Evolutionary conservation across 495 filamentous ascomycete species (phyloP).

Genomic region (Penicillium coffeae): DNA sequence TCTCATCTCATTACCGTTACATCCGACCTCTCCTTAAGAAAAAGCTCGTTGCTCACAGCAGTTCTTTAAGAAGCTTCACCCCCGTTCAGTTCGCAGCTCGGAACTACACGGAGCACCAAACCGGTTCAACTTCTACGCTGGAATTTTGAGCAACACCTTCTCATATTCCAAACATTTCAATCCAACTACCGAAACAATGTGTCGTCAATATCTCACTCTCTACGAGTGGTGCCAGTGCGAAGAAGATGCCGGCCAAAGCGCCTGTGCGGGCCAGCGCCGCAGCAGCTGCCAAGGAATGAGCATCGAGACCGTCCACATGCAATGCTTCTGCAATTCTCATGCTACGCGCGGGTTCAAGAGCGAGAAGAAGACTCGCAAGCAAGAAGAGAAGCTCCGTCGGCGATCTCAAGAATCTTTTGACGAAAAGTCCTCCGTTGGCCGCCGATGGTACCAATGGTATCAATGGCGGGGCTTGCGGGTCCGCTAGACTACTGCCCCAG

Average conservation of each 20-base stretch:
- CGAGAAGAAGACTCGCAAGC: conserved; percentile 30
- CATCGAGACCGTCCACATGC: conserved; percentile 42
- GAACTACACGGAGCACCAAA: too few relatives aligned
- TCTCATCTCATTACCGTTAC: not conserved
- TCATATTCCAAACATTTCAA: not conserved
- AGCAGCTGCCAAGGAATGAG: conserved; percentile 33
- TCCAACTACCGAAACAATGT: conserved; percentile 26
- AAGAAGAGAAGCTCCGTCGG: conserved; percentile 22
- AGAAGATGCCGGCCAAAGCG: conserved; percentile 33
- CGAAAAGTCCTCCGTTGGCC: conserved; percentile 28
- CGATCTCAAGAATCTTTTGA: conserved; percentile 24
- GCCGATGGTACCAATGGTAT: conserved; percentile 34
- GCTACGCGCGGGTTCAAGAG: conserved; percentile 36
- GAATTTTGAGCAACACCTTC: too few relatives aligned
- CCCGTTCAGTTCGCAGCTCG: too few relatives aligned
- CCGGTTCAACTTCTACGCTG: too few relatives aligned
- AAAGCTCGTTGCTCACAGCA: too few relatives aligned
- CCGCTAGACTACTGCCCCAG: conserved; percentile 14
- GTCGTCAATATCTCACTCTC: conserved; percentile 39
- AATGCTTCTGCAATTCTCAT: conserved; percentile 43
- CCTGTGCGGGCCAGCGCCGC: conserved; percentile 27
- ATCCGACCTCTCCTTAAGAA: too few relatives aligned
- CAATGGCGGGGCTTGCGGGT: conserved; percentile 27
- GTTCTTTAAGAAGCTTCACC: too few relatives aligned
- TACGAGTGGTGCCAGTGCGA: conserved; percentile 47